Evolutionary conservation across 2,329 filamentous ascomycete genomes (phyloP), one percentile per base, ranked within the genome.

Genomic region (Colletotrichum paranaense): DNA sequence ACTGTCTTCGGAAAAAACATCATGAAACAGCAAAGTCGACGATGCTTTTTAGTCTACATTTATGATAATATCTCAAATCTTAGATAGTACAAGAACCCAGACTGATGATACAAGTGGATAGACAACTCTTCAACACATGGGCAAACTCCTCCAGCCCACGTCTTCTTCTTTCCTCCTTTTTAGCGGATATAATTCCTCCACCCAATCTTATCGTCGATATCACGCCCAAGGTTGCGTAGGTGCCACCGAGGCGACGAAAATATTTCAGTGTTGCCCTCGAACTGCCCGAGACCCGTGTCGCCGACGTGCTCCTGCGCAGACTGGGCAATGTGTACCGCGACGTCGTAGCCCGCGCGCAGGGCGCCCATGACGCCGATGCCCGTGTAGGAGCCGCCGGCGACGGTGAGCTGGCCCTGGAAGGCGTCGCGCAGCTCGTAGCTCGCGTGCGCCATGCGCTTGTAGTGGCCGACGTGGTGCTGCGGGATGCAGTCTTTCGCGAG

Each of bases 381-480:
- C 28, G 85, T 84, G 80, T 89, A 91, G 65, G 88, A 89, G 49
- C 88, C 86, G 4, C 89, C 89, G 0, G 86, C 88, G 22, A 97
- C 91, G 72, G 91, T 88, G 32, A 97, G 84, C 14, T 88, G 86
- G 16, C 92, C 91, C 9, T 86, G 81, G 80, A 92, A 97, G 5
- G 85, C 82, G 4, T 84, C 73, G 38, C 82, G 79, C 5, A 94
- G 85, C 65, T 92, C 85, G 2, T 82, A 78, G 77, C 92, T 87
- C 1, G 92, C 89, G 2, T 81, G 79, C 26, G 82, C 83, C 85
- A 97, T 90, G 72, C 89, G 88, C 9, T 85, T 81, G 30, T 89
- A 83, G 82, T 98, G 96, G 46, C 95, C 95, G 1, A 98, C 92
- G 0, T 88, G 89, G 81, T 97, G 97, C 83, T 99, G 97, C 12